phyloP scores from a whole-genome alignment of 768 basidiomycete genomes.

The Serendipita sp. region DNA sequence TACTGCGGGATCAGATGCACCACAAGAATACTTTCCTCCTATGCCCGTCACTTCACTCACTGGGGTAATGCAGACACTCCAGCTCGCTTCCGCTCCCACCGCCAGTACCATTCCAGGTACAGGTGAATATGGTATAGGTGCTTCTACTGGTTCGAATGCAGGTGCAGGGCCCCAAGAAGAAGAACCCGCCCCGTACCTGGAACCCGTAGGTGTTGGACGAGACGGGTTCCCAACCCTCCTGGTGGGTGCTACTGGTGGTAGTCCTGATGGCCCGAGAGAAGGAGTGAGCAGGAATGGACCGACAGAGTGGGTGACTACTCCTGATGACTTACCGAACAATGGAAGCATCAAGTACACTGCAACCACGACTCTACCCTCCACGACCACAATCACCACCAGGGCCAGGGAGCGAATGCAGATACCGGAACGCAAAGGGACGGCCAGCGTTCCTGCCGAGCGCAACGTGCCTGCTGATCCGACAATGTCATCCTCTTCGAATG shows the following conservation, averaged over 20 bases:
- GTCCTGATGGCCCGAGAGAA: background rate
- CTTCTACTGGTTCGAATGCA: background rate
- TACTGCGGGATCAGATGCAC: background rate
- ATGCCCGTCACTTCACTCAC: slow-evolving; percentile 5
- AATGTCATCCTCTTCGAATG: background rate
- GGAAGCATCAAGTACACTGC: background rate
- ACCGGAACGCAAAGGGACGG: background rate
- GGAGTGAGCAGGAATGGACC: background rate
- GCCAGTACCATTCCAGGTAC: background rate
- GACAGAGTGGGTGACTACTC: background rate
- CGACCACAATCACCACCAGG: no score
- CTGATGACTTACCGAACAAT: background rate
- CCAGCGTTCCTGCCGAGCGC: background rate
- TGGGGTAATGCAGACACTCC: background rate
- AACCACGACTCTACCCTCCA: background rate
- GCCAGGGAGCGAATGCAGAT: no score
- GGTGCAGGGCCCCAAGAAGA: background rate
- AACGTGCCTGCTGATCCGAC: background rate
- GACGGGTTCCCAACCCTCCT: background rate
- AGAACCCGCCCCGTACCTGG: background rate
- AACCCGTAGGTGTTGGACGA: background rate
- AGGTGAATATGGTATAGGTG: background rate
- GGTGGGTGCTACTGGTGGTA: background rate
- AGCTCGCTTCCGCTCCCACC: background rate
- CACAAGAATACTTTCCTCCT: slow-evolving; percentile 29